Base-by-base conservation (phyloP, 2,329 filamentous ascomycete genomes). In the Fusarium sp. region DNA sequence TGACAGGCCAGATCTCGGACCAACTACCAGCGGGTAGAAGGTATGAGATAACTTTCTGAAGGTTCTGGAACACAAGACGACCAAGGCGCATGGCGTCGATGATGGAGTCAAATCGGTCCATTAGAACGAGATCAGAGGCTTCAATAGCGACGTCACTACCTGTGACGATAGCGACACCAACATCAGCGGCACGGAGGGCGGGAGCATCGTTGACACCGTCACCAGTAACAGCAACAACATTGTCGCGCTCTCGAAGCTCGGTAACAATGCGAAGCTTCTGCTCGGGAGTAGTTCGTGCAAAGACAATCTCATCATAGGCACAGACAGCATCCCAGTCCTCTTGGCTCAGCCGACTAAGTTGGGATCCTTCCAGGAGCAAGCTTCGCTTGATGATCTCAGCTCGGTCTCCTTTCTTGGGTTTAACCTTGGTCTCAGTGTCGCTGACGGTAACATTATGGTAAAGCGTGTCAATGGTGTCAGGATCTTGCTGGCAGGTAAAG, bases 221-320 rank as follows among this genome's bases (percentile, higher is more conserved):
- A 31, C 91, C 91, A n/a, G 91, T 93, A 81, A 93, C 91, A 34
- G 89, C 91, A 13, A 88, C 90, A 2, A 86, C 86, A 28, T 88
- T 86, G 21, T 86, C 85, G 15, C 86, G 80, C 21, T 80, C 76
- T 67, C 91, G 89, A 22, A 92, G 84, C 47, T 89, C 89, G 58
- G 89, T 87, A 45, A 93, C 91, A 83, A 93, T 92, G 42, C 89
- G 86, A 9, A 91, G 88, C 73, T 93, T 93, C 38, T 91, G 92
- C 58, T 89, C 85, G 0, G 91, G 91, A 0, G 89, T 88, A 56
- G 90, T 92, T 21, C 90, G 85, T 17, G 90, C 90, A 69, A 92
- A 89, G 19, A 92, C 89, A 21, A 92, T 84, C 68, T 88, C 86
- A n/a, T 83, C 80, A 52, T 87, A 87, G 10, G 78, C 77, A 65